Evolutionary conservation across 2,329 filamentous ascomycete species (phyloP).

Genomic region (Coleophoma cylindrospora): DNA sequence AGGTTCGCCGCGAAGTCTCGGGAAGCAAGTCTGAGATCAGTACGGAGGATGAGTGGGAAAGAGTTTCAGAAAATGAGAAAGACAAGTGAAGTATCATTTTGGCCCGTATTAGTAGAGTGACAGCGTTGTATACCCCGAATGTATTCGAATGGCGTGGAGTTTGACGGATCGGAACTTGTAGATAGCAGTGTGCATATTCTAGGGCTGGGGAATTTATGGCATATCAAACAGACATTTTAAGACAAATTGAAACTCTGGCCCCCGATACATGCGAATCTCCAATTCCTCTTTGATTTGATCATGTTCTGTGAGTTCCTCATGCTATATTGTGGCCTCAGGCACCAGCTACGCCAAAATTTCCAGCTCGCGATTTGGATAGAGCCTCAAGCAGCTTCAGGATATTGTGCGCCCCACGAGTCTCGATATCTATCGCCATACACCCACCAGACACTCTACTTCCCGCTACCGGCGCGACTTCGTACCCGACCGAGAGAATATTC

Average conservation of each 20-base stretch:
- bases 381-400: neutral
- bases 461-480: neutral
- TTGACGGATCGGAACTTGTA: too few species aligned
- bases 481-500: slow-evolving; percentile 20
- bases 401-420: neutral
- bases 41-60: slow-evolving; percentile 97
- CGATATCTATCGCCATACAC: neutral
- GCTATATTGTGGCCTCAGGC: too few species aligned
- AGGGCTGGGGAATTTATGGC: too few species aligned
- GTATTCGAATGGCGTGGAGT: too few species aligned
- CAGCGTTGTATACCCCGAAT: slow-evolving; percentile 1
- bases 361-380: neutral
- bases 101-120: too few species aligned
- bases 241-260: too few species aligned
- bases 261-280: too few species aligned
- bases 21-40: slow-evolving; percentile 55
- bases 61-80: slow-evolving; percentile 73
- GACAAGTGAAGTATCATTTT: slow-evolving; percentile 36
- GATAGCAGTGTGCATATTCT: too few species aligned
- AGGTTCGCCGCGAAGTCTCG: slow-evolving; percentile 18
- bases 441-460: slow-evolving; percentile 4
- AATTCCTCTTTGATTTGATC: too few species aligned
- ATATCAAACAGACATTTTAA: too few species aligned
- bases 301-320: too few species aligned
- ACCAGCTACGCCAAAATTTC: neutral